phyloP scores from a whole-genome alignment of 108 stramenopile species.

The Aurantiochytrium sp. region DNA sequence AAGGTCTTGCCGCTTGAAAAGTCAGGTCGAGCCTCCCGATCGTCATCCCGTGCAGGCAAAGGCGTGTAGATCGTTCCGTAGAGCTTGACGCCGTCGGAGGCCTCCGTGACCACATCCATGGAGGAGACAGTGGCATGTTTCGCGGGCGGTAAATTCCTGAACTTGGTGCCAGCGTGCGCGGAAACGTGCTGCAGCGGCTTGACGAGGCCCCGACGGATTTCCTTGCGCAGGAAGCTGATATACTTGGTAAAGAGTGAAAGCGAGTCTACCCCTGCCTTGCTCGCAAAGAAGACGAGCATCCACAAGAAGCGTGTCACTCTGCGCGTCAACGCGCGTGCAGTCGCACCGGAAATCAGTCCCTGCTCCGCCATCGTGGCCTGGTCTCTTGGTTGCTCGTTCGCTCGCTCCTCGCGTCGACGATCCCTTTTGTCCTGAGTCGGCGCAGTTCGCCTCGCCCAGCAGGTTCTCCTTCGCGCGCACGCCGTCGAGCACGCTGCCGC shows the following conservation, averaged over 20 bases:
- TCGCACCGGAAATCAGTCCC: too few species aligned
- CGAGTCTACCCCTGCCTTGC: not conserved
- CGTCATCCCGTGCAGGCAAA: not conserved
- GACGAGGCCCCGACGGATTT: not conserved
- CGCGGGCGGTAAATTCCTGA: not conserved
- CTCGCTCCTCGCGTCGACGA: not conserved
- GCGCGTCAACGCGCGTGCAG: not conserved
- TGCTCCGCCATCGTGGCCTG: too few species aligned
- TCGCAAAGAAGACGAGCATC: not conserved
- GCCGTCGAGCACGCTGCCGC: too few species aligned
- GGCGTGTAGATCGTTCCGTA: not conserved
- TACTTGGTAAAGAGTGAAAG: not conserved
- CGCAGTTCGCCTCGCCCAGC: too few species aligned
- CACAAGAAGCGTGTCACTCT: not conserved
- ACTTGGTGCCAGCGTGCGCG: not conserved
- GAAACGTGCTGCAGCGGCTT: not conserved
- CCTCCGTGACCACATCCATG: not conserved
- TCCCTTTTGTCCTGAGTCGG: too few species aligned
- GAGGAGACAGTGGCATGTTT: not conserved
- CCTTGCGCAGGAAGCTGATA: not conserved
- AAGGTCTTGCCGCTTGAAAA: not conserved
- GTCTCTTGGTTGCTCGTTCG: not conserved
- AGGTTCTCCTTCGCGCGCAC: too few species aligned
- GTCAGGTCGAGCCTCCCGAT: not conserved
- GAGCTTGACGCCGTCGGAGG: not conserved